Base-by-base conservation (phyloP, 495 filamentous ascomycete genomes). In the Pyrenula massariospora region DNA sequence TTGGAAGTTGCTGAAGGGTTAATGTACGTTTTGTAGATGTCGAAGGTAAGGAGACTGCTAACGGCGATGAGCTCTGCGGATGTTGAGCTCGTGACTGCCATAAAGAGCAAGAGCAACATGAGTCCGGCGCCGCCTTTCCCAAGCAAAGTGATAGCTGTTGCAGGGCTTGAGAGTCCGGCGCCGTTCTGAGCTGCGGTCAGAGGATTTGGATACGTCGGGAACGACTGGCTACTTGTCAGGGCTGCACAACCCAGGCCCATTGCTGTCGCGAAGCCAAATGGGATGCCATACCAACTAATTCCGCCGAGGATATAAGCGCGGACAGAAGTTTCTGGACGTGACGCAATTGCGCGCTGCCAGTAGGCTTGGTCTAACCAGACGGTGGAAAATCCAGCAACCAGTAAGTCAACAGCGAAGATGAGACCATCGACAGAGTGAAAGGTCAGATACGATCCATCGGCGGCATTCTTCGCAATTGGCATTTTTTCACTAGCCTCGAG, bases 21-120 rank as follows among this genome's bases (percentile, higher is more conserved):
- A 60, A 76, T 65, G 62, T 81, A 81, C 2, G 70, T 73, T 58
- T 76, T 75, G 66, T 81, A 83, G 56, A 81, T 62, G 58, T 81
- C 77, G 58, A 79, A 83, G 11, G 77, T 79, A 53, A 80, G 59
- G 15, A 83, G 69, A 1, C 76, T 77, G 0, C 74, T 76, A 36
- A 77, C 76, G 12, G 78, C 77, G 54, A 83, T 78, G 11, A 78
- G 65, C 60, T 83, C 75, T 0, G 77, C 73, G 5, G 73, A 77
- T 3, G 71, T 70, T 51, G 69, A 66, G 48, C 65, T 73, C 1
- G 77, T 80, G 12, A 78, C 74, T 22, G 77, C 78, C 75, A 80
- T 76, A 64, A 80, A 80, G 0, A 79, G 66, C 3, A 77, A 65
- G 10, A 81, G 61, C 1, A 79, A 67, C 59, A 78, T 69, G 5